A percentile compares a stretch with the other conserved stretches of the same genome.
These are phyloP conservation scores for Stachybotrys elegans DNA, from an alignment of 2,329 filamentous ascomycete species.

Conservation along the genomic window DNA sequence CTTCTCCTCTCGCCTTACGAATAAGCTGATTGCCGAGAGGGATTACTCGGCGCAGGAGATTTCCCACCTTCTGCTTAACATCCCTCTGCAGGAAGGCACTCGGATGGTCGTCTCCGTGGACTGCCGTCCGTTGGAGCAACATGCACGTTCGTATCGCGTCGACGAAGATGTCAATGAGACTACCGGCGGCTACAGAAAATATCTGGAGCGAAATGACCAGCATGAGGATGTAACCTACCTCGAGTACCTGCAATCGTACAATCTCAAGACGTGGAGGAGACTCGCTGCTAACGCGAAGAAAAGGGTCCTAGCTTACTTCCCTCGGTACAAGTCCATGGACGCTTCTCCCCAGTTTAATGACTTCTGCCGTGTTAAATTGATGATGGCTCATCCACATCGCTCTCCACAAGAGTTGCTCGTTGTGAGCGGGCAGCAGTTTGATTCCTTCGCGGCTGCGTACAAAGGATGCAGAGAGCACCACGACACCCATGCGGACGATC, in stretches of 20 bases:
- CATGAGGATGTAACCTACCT: constrained; percentile 1
- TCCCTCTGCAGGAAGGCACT: constrained; percentile 4
- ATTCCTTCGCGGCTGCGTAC: constrained; percentile 3
- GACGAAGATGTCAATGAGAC: constrained; percentile 2
- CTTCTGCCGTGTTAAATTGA: constrained; percentile 4
- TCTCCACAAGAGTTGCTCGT: constrained; percentile 2
- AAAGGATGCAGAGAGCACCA: neutral
- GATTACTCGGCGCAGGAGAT: constrained; percentile 6
- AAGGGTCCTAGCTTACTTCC: neutral
- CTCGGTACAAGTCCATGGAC: constrained; percentile 1
- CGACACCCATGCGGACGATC: neutral
- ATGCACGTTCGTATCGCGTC: constrained; percentile 3
- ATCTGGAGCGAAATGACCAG: constrained; percentile 3
- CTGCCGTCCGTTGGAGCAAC: constrained; percentile 4
- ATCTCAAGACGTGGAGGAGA: constrained; percentile 5
- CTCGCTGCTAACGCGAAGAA: constrained; percentile 3
- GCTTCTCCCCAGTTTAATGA: constrained; percentile 1
- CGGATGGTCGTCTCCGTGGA: constrained; percentile 1
- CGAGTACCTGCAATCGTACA: constrained; percentile 4
- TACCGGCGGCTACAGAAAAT: constrained; percentile 3
- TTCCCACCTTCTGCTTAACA: constrained; percentile 3
- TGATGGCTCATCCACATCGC: constrained; percentile 3
- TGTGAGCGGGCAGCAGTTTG: constrained; percentile 1
- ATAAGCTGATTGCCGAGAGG: constrained; percentile 5
- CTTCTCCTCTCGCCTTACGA: constrained; percentile 3